A percentile compares a stretch with the other conserved stretches of the same genome.
Conservation (phyloP, 495 filamentous ascomycete genomes). For the Aspergillus funiculosus region DNA sequence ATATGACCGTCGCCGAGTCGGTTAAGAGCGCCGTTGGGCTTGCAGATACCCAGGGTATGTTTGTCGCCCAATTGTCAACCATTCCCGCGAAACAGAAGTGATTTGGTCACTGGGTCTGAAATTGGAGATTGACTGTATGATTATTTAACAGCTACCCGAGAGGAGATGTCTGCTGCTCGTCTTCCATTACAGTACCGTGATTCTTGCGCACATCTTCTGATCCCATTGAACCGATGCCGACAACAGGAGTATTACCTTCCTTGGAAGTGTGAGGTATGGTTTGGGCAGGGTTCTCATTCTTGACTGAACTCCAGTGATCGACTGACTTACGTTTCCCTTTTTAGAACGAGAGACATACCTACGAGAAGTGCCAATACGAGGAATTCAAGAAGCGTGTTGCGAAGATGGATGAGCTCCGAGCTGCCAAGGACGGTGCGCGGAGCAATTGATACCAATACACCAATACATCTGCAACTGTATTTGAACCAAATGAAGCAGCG, state of each 20-base stretch:
- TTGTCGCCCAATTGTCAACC: constrained; percentile 19
- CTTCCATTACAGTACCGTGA: constrained; percentile 89
- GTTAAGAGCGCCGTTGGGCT: constrained; percentile 52
- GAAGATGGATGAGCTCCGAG: constrained; percentile 96
- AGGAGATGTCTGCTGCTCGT: constrained; percentile 87
- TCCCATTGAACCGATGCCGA: constrained; percentile 92
- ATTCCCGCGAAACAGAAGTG: constrained; percentile 1
- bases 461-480: constrained; percentile 16
- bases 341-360: constrained; percentile 89
- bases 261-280: constrained; percentile 92
- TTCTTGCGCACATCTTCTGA: constrained; percentile 86
- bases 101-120: background rate
- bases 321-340: constrained; percentile 8
- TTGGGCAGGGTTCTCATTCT: background rate
- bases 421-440: constrained; percentile 74
- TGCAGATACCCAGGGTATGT: constrained; percentile 40
- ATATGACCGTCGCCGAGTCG: constrained; percentile 47
- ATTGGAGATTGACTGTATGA: constrained; percentile 13
- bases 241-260: constrained; percentile 88
- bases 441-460: constrained; percentile 62
- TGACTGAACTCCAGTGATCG: background rate
- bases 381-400: constrained; percentile 98
- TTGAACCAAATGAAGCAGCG: constrained; percentile 25
- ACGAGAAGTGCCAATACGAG: constrained; percentile 98
- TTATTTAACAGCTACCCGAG: constrained; percentile 60